These are phyloP conservation scores for Naegleria gruberi DNA, from an alignment of 208 protist genomes.

Conservation along the genomic window DNA sequence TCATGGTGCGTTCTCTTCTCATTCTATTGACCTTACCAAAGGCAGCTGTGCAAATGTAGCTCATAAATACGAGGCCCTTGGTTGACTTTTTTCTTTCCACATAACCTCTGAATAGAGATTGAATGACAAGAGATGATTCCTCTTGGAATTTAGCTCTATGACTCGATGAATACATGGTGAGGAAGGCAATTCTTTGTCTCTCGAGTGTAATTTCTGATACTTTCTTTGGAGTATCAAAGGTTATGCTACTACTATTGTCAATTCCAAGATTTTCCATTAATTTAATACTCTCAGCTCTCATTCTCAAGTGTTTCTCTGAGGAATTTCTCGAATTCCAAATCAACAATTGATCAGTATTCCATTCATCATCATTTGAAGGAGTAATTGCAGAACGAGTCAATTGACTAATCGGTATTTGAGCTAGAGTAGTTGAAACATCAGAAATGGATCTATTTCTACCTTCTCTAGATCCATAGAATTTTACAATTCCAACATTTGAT, in stretches of 20 bases:
- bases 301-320: neutral
- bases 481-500: neutral
- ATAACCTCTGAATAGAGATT: neutral
- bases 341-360: neutral
- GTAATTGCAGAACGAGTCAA: neutral
- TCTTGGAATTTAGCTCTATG: neutral
- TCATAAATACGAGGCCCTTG: neutral
- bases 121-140: neutral
- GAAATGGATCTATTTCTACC: neutral
- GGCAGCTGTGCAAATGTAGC: neutral
- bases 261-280: neutral
- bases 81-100: neutral
- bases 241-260: neutral
- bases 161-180: neutral
- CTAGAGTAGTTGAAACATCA: neutral
- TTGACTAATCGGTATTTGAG: neutral
- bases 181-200: neutral
- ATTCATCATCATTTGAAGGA: neutral
- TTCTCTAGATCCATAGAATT: neutral
- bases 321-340: no score
- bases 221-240: neutral
- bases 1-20: no score
- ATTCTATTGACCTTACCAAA: neutral
- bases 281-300: neutral
- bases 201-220: neutral